Conservation (phyloP, 148 eudicot species). For the Chenopodium formosanum region DNA sequence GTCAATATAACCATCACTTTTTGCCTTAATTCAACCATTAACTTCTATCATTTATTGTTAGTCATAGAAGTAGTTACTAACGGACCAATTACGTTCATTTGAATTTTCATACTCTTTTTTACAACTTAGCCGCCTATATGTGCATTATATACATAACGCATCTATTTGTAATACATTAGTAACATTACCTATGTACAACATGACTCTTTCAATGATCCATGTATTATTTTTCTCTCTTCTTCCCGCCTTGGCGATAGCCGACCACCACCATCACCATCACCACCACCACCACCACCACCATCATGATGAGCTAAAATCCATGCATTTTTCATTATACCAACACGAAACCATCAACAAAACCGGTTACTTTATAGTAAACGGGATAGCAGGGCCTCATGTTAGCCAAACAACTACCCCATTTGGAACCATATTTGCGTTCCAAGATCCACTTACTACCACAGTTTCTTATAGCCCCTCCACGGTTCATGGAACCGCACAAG, state of each 20-base stretch:
- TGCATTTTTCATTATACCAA: slow-evolving; percentile 24
- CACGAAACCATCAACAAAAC: slow-evolving; percentile 25
- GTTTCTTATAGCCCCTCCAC: slow-evolving; percentile 3
- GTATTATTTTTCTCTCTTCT: not conserved
- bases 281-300: not conserved
- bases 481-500: slow-evolving; percentile 25
- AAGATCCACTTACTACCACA: slow-evolving; percentile 15
- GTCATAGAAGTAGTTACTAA: no score
- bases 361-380: slow-evolving; percentile 16
- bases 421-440: slow-evolving; percentile 15
- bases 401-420: slow-evolving; percentile 26
- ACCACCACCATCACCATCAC: not conserved
- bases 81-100: not conserved
- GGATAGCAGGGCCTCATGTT: slow-evolving; percentile 9
- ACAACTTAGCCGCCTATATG: not conserved
- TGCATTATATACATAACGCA: not conserved
- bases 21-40: no score
- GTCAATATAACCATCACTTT: no score
- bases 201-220: not conserved
- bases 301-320: not conserved
- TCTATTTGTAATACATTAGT: no score
- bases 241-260: not conserved
- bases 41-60: no score
- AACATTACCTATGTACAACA: not conserved
- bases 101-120: no score